Base-by-base conservation (phyloP, 257 asterid genomes). In the Orobanche coerulescens region DNA sequence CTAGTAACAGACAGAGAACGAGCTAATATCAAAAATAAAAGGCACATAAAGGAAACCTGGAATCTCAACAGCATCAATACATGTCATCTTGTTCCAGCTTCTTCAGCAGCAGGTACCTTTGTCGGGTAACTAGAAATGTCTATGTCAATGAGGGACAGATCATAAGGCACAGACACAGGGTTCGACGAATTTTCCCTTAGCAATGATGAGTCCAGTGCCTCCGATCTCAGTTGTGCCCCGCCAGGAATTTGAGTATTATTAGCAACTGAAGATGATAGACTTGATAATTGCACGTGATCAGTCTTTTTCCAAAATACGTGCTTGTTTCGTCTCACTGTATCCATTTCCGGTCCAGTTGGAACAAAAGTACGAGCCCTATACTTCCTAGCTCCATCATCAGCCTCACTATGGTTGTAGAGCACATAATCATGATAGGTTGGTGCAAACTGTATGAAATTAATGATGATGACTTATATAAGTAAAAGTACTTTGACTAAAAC, bases 341-440 rank as follows among this genome's bases (percentile, higher is more conserved):
- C 99, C 97, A 93, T 89, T 77, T 93, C 99, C 0, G 86, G 82
- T 31, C 97, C 97, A 6, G 95, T 93, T 10, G 97, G 99, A 52
- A 93, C 97, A 62, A 89, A 93, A 9, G 99, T 93, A 19, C 97
- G 94, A 1, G 97, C 94, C 65, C 96, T 81, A 58, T 86, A 93
- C 82, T 89, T 93, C 20, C 75, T 80, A 23, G 95, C 78, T 55
- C 96, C 98, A 11, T 88, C 96, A 23, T 86, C 96, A 30, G 95
- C 93, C 12, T 93, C 99, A 19, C 72, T 81, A 13, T 86, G 95
- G 83, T 84, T 93, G 88, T 89, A 89, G 64, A 93, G 88, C 58
- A 93, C 97, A 53, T 93, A 93, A 66, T 93, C 98, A 55, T 93
- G 95, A 74, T 93, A 93, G 49, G 98, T 86, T 26, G 98, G 97